phyloP scores from a whole-genome alignment of 352 stramenopile genomes.

The Phytophthora sp. region DNA sequence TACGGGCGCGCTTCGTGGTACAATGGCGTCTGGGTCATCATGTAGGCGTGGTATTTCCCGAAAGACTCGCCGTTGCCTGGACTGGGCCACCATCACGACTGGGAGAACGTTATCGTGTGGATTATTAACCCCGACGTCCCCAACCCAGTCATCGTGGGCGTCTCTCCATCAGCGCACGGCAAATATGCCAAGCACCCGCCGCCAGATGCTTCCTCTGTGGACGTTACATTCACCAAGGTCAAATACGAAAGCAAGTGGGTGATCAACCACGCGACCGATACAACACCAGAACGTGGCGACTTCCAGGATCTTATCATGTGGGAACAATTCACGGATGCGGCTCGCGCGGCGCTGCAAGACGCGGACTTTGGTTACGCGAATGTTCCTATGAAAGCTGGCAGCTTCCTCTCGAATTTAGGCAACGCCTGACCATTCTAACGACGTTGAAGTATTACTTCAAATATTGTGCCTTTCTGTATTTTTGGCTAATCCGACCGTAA shows the following conservation, averaged over 20 bases:
- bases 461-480: no score
- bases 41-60: constrained; percentile 1
- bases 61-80: background rate
- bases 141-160: background rate
- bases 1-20: background rate
- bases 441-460: no score
- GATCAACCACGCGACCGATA: constrained; percentile 18
- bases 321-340: background rate
- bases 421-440: constrained; percentile 15
- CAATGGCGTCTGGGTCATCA: background rate
- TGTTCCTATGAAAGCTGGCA: constrained; percentile 31
- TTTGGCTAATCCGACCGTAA: no score
- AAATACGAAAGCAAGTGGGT: constrained; percentile 4
- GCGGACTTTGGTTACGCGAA: constrained; percentile 30
- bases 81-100: background rate
- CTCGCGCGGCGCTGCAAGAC: constrained; percentile 23
- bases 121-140: background rate
- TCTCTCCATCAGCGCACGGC: background rate
- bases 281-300: constrained; percentile 4
- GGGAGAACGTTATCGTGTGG: background rate
- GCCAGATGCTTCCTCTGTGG: background rate
- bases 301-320: constrained; percentile 16
- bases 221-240: background rate
- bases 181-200: constrained; percentile 14
- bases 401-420: constrained; percentile 24